Percentiles rank a stretch among this genome's conserved stretches.
These are phyloP conservation scores for Collariella sp. DNA, from an alignment of 495 filamentous ascomycete species.

Conservation along the genomic window DNA sequence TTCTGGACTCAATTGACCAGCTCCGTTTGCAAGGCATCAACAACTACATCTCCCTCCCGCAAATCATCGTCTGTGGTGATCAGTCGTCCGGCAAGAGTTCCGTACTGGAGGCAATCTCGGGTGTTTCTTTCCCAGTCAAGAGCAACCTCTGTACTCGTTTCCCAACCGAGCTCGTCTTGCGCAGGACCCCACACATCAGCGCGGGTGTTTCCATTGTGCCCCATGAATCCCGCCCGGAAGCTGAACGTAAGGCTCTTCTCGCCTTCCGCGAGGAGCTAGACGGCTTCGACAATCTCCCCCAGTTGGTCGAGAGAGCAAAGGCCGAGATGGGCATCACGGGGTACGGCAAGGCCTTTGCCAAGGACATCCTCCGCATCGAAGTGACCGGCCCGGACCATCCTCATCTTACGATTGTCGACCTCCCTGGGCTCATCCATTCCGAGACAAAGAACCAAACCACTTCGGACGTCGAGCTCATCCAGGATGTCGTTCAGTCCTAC, in stretches of 20 bases:
- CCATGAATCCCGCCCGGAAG: too few relatives aligned
- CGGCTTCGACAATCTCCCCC: not conserved
- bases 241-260: too few relatives aligned
- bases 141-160: conserved; percentile 47
- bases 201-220: conserved; percentile 15
- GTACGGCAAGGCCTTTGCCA: conserved; percentile 41
- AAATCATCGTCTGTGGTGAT: conserved; percentile 10
- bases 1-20: conserved; percentile 1
- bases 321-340: conserved; percentile 36
- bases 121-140: conserved; percentile 49
- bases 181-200: conserved; percentile 30
- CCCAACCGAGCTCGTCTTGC: conserved; percentile 48
- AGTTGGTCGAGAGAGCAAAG: conserved; percentile 44
- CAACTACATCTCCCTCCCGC: not conserved
- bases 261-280: too few relatives aligned
- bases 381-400: conserved; percentile 54
- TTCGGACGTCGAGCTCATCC: conserved; percentile 45
- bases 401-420: conserved; percentile 60
- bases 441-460: conserved; percentile 40
- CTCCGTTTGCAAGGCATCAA: not conserved
- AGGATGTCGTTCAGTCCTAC: conserved; percentile 48
- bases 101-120: conserved; percentile 58
- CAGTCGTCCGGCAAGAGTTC: conserved; percentile 57
- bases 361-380: conserved; percentile 62
- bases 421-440: conserved; percentile 56